A percentile compares a stretch with the other conserved stretches of the same genome.
Conservation (phyloP, 169 alveolate genomes). For the Cyclospora cayetanensis region DNA sequence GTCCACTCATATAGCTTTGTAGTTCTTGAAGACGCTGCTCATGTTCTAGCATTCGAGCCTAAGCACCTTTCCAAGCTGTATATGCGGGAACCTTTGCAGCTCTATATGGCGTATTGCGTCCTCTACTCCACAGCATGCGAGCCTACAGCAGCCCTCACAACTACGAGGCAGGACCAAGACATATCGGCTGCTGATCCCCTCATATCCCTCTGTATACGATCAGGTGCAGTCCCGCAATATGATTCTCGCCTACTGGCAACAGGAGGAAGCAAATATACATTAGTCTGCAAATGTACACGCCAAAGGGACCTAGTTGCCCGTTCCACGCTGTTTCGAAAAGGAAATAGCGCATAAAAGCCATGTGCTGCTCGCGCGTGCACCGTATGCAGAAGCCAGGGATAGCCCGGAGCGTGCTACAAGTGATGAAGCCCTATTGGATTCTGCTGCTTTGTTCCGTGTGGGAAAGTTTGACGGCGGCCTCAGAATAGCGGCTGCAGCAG, state of each 20-base stretch:
- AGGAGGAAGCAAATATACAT: too few relatives aligned
- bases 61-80: background rate
- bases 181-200: too few relatives aligned
- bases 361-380: too few relatives aligned
- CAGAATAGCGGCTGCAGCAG: conserved; percentile 43
- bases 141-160: background rate
- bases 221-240: too few relatives aligned
- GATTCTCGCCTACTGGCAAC: too few relatives aligned
- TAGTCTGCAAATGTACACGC: too few relatives aligned
- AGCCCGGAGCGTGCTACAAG: too few relatives aligned
- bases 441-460: conserved; percentile 25
- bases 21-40: background rate
- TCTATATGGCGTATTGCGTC: background rate
- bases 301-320: too few relatives aligned
- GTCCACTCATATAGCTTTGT: background rate
- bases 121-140: background rate
- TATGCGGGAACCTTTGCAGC: background rate
- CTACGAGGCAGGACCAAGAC: background rate
- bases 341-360: too few relatives aligned
- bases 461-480: conserved; percentile 54
- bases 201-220: too few relatives aligned
- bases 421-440: conserved; percentile 17
- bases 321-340: too few relatives aligned
- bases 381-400: too few relatives aligned
- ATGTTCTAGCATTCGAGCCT: background rate